Evolutionary conservation across 495 filamentous ascomycete genomes (phyloP).

Genomic region (Penicillium subrubescens): DNA sequence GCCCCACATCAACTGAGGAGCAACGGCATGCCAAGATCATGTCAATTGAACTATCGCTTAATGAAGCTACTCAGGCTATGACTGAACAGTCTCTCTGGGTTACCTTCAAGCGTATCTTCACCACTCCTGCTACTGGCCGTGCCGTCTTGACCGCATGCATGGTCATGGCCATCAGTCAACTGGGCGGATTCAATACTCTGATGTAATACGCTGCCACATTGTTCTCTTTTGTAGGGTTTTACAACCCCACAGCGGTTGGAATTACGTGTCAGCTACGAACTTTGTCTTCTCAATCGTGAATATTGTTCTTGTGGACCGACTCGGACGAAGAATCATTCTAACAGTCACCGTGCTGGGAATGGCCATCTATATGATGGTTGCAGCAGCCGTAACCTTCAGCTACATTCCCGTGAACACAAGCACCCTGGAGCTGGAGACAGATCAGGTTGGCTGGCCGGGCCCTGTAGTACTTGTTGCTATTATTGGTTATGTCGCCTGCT

Average conservation of each 20-base stretch:
- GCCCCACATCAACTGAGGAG: constrained; percentile 32
- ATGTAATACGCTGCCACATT: constrained; percentile 56
- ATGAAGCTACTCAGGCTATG: constrained; percentile 33
- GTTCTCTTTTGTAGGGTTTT: constrained; percentile 54
- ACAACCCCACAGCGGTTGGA: constrained; percentile 50
- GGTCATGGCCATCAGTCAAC: constrained; percentile 48
- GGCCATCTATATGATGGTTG: constrained; percentile 40
- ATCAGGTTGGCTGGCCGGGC: constrained; percentile 37
- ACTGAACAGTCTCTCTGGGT: constrained; percentile 33
- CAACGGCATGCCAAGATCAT: constrained; percentile 43
- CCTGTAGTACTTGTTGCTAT: constrained; percentile 47
- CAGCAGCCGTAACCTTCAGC: constrained; percentile 49
- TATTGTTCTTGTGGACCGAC: constrained; percentile 47
- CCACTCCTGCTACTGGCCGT: constrained; percentile 44
- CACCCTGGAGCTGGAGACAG: constrained; percentile 27
- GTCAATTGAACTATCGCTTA: constrained; percentile 37
- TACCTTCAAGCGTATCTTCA: constrained; percentile 41
- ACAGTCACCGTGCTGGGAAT: constrained; percentile 49
- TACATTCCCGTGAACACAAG: constrained; percentile 51
- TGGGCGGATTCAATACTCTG: constrained; percentile 50
- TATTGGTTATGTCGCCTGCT: constrained; percentile 50
- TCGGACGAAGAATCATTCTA: constrained; percentile 50
- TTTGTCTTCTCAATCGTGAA: constrained; percentile 55
- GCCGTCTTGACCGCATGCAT: constrained; percentile 49
- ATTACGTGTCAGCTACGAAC: constrained; percentile 54